phyloP scores from a whole-genome alignment of 2,329 filamentous ascomycete genomes.

The Colletotrichum lupini region DNA sequence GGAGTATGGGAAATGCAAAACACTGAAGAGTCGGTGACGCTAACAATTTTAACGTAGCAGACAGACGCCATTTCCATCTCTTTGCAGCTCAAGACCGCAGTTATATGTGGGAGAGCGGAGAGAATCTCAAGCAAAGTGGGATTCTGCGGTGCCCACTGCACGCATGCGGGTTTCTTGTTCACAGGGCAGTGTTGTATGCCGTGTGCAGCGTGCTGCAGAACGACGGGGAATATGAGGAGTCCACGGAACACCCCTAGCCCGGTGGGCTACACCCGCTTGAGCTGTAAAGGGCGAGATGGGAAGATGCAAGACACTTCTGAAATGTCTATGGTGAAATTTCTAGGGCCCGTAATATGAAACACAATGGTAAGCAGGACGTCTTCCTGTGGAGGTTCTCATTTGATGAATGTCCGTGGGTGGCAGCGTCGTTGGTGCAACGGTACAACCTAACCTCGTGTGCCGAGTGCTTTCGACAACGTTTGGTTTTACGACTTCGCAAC shows the following conservation, averaged over 20 bases:
- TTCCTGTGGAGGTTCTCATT: not conserved
- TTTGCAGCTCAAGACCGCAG: not conserved
- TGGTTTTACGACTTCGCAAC: not conserved
- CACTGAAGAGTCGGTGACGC: slow-evolving; percentile 25
- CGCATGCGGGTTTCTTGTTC: not conserved
- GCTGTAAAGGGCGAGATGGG: not conserved
- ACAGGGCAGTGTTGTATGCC: not conserved
- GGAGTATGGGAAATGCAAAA: not conserved
- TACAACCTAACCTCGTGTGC: not conserved
- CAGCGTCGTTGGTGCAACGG: not conserved
- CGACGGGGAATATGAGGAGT: not conserved
- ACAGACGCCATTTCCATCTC: not conserved
- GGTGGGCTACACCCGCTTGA: not conserved
- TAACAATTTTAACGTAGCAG: slow-evolving; percentile 7
- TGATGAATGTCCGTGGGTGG: not conserved
- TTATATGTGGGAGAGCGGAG: not conserved
- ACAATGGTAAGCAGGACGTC: not conserved
- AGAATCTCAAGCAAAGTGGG: not conserved
- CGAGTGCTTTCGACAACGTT: not conserved
- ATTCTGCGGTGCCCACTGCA: not conserved
- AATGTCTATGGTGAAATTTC: not conserved
- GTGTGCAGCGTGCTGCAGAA: slow-evolving; percentile 8
- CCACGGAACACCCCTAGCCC: not conserved
- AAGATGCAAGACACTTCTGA: not conserved
- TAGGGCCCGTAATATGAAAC: not conserved